These are phyloP conservation scores for Rhizoclosmatium globosum DNA, from an alignment of 192 early-diverging fungal species.

Conservation along the genomic window DNA sequence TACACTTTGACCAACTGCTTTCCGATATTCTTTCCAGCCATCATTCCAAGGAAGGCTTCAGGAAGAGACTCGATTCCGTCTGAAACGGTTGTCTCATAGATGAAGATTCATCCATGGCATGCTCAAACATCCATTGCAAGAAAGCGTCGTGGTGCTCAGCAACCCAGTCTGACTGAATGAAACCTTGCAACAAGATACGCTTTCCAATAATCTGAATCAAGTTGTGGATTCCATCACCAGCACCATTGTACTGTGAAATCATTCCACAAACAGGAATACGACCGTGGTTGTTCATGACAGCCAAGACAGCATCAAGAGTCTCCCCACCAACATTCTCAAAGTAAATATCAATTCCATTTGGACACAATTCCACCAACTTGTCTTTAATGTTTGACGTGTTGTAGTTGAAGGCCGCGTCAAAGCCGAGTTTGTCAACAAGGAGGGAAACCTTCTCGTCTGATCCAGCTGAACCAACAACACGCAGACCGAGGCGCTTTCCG, in stretches of 20 bases:
- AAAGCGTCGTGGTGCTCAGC: conserved; percentile 56
- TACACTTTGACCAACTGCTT: conserved; percentile 55
- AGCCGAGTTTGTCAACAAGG: conserved; percentile 70
- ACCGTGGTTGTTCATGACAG: conserved; percentile 67
- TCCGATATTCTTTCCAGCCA: conserved; percentile 55
- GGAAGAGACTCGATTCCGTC: conserved; percentile 75
- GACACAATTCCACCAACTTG: conserved; percentile 68
- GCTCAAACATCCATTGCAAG: conserved; percentile 47
- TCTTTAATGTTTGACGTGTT: conserved; percentile 66
- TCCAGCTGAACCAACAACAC: conserved; percentile 86
- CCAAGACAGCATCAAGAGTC: conserved; percentile 77
- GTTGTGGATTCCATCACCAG: conserved; percentile 67
- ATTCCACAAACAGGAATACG: conserved; percentile 79
- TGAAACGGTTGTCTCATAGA: conserved; percentile 63
- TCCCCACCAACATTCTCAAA: conserved; percentile 88
- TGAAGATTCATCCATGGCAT: conserved; percentile 68
- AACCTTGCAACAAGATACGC: conserved; percentile 69
- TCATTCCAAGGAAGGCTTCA: conserved; percentile 54
- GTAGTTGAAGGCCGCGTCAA: conserved; percentile 94
- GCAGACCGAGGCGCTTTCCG: conserved; percentile 75
- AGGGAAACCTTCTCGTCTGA: conserved; percentile 83
- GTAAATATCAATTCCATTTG: conserved; percentile 88
- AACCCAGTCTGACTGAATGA: conserved; percentile 65
- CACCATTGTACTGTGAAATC: conserved; percentile 75
- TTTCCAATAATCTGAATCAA: conserved; percentile 61